These are phyloP conservation scores for Murraya paniculata DNA, from an alignment of 345 rosid species.

Conservation along the genomic window DNA sequence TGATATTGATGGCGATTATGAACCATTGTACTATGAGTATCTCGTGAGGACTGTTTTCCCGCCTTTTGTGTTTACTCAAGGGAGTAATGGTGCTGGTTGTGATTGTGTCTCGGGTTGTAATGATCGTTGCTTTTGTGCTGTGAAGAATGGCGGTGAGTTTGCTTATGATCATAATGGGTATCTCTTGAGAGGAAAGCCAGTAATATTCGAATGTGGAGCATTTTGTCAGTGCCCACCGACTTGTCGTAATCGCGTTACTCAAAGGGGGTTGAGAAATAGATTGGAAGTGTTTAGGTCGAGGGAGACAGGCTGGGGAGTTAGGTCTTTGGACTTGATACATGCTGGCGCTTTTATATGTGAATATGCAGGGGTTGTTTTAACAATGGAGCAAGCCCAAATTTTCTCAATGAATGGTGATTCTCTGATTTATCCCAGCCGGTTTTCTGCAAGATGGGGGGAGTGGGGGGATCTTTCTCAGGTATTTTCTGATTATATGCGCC, in stretches of 20 bases:
- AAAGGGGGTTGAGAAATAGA: conserved; percentile 62
- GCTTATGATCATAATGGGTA: conserved; percentile 69
- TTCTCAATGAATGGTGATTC: conserved; percentile 78
- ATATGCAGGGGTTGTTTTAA: conserved; percentile 83
- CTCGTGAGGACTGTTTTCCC: conserved; percentile 65
- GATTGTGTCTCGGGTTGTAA: conserved; percentile 60
- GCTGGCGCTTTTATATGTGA: conserved; percentile 93
- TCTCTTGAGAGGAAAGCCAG: conserved; percentile 66
- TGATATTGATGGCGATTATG: conserved; percentile 70
- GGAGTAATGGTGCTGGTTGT: conserved; percentile 57
- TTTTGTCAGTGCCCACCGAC: conserved; percentile 71
- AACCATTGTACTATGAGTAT: conserved; percentile 85
- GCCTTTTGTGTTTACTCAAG: conserved; percentile 33
- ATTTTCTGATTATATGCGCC: conserved; percentile 47
- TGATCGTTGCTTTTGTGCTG: conserved; percentile 67
- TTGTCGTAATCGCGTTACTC: conserved; percentile 79
- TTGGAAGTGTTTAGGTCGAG: conserved; percentile 87
- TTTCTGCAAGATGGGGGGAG: conserved; percentile 63
- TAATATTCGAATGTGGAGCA: conserved; percentile 78
- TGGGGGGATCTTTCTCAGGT: conserved; percentile 93
- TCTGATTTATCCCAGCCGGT: conserved; percentile 69
- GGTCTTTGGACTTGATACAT: conserved; percentile 80
- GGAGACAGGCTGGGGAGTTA: conserved; percentile 93
- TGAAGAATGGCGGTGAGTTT: conserved; percentile 76
- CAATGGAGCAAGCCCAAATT: conserved; percentile 81